Evolutionary conservation across 2,329 filamentous ascomycete species (phyloP).

Genomic region (Cladosporium cucumerinum): DNA sequence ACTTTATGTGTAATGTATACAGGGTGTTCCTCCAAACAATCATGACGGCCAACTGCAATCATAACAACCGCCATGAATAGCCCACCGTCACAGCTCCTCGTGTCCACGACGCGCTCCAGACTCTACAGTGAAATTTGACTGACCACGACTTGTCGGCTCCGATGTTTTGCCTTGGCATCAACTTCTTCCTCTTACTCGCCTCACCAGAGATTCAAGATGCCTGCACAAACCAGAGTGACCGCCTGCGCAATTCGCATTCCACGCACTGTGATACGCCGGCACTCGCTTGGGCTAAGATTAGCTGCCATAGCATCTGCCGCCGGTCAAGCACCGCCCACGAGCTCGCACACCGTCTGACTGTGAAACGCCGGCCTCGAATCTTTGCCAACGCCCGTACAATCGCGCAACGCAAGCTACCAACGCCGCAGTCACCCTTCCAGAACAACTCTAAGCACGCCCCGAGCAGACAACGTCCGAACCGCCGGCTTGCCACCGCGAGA

Average conservation of each 20-base stretch:
- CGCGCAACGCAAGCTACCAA: background rate
- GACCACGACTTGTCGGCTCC: background rate
- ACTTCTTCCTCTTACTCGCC: slow-evolving; percentile 1
- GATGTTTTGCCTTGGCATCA: slow-evolving; percentile 11
- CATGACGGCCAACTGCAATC: background rate
- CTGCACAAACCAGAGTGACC: background rate
- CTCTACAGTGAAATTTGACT: background rate
- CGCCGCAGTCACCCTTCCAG: slow-evolving; percentile 3
- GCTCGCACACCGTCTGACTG: background rate
- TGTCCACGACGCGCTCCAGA: background rate
- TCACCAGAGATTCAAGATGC: slow-evolving; percentile 5
- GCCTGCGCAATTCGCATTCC: background rate
- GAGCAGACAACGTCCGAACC: background rate
- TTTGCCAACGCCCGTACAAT: background rate
- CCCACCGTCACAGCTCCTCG: background rate
- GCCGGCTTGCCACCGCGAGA: background rate
- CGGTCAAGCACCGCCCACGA: slow-evolving; percentile 1
- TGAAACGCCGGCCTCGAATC: slow-evolving; percentile 4
- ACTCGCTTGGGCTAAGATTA: background rate
- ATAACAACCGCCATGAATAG: background rate
- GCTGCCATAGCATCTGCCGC: background rate
- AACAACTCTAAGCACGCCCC: slow-evolving; percentile 5
- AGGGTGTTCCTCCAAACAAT: background rate
- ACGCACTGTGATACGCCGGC: slow-evolving; percentile 1
- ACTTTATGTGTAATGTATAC: background rate